These are phyloP conservation scores for Fusarium multiceps DNA, from an alignment of 2,329 filamentous ascomycete genomes.

Conservation along the genomic window DNA sequence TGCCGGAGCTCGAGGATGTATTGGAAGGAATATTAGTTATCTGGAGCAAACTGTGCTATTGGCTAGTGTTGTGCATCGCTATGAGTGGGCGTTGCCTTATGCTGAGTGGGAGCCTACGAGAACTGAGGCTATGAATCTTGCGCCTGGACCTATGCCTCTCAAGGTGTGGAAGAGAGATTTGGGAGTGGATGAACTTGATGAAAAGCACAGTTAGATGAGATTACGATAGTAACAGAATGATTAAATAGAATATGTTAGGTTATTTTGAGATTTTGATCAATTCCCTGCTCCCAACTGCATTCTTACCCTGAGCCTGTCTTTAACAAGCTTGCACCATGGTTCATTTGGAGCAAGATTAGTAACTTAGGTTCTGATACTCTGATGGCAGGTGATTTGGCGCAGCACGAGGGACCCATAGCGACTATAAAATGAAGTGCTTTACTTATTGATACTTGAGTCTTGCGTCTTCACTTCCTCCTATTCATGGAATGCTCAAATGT, in stretches of 20 bases:
- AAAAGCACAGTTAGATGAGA: constrained; percentile 12
- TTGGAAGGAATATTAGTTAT: constrained; percentile 55
- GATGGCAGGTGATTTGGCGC: too few relatives aligned
- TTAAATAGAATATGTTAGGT: neutral
- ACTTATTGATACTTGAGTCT: neutral
- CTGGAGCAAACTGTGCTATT: constrained; percentile 60
- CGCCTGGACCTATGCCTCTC: constrained; percentile 37
- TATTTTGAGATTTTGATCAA: neutral
- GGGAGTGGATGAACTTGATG: constrained; percentile 6
- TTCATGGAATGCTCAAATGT: neutral
- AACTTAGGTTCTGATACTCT: accelerated
- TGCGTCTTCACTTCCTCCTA: neutral
- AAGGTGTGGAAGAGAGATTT: constrained; percentile 42
- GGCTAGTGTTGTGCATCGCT: constrained; percentile 56
- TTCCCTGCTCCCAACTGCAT: neutral
- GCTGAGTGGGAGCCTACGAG: constrained; percentile 35
- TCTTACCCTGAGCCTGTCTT: accelerated
- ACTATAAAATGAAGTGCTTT: too few relatives aligned
- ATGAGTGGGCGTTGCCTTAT: constrained; percentile 51
- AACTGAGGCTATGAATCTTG: constrained; percentile 40
- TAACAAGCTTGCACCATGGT: neutral
- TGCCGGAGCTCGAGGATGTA: constrained; percentile 55
- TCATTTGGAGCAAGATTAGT: neutral
- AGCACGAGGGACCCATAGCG: too few relatives aligned
- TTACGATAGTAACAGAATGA: accelerated